Evolutionary conservation across 176 grass and related monocot genomes (phyloP).

Genomic region (Pontederia paniculata): DNA sequence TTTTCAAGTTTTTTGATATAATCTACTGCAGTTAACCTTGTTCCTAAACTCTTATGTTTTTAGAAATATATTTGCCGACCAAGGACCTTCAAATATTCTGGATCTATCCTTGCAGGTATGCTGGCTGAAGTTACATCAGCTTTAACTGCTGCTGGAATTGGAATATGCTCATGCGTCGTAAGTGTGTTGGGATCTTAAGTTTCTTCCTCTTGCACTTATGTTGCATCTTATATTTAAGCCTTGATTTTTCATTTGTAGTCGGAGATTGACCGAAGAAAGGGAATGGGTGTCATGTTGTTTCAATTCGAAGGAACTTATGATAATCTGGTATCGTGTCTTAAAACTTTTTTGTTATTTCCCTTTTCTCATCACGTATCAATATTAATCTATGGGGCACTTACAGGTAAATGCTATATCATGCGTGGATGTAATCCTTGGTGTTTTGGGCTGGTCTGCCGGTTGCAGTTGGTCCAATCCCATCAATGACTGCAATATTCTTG

Average conservation of each 20-base stretch:
- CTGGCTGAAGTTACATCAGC: slow-evolving; percentile 81
- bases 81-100: too few relatives aligned
- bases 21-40: too few relatives aligned
- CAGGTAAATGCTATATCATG: slow-evolving; percentile 55
- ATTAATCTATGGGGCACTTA: slow-evolving; percentile 21
- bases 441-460: slow-evolving; percentile 74
- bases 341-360: slow-evolving; percentile 2
- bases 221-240: background rate
- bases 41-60: too few relatives aligned
- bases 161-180: slow-evolving; percentile 84
- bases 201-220: background rate
- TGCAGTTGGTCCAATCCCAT: slow-evolving; percentile 50
- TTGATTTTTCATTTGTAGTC: slow-evolving; percentile 25
- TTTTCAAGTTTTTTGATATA: too few relatives aligned
- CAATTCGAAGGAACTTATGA: slow-evolving; percentile 67
- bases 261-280: slow-evolving; percentile 65
- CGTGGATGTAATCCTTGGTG: slow-evolving; percentile 59
- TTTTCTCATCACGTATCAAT: slow-evolving; percentile 1
- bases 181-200: slow-evolving; percentile 19
- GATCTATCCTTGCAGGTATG: slow-evolving; percentile 46
- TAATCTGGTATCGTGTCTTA: slow-evolving; percentile 47
- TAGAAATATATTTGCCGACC: too few relatives aligned
- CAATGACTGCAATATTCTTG: slow-evolving; percentile 30
- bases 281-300: slow-evolving; percentile 73
- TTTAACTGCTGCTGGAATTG: slow-evolving; percentile 72